These are phyloP conservation scores for Strobilomyces echinocephalus DNA, from an alignment of 768 basidiomycete species.

Conservation along the genomic window DNA sequence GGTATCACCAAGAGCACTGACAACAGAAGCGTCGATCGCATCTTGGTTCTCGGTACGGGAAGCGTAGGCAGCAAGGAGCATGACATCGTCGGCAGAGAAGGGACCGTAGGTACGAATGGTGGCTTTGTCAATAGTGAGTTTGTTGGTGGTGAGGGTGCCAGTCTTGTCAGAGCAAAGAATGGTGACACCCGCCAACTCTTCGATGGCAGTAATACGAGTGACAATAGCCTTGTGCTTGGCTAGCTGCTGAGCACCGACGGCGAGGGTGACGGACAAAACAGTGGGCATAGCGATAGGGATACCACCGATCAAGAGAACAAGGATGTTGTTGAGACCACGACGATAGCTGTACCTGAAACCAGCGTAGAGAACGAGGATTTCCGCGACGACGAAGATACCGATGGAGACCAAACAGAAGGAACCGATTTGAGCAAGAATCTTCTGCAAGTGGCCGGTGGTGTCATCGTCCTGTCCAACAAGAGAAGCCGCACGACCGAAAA, in stretches of 20 bases:
- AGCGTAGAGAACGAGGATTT: slow-evolving; percentile 91
- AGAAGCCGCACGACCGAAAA: slow-evolving; percentile 98
- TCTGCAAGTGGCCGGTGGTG: slow-evolving; percentile 96
- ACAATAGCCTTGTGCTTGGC: slow-evolving; percentile 99
- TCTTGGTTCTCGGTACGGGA: slow-evolving; percentile 99
- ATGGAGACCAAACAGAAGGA: slow-evolving; percentile 96
- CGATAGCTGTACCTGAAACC: slow-evolving; percentile 89
- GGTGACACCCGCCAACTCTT: slow-evolving; percentile 96
- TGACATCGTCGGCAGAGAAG: slow-evolving; percentile 85
- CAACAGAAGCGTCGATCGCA: slow-evolving; percentile 89
- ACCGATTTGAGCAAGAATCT: slow-evolving; percentile 96
- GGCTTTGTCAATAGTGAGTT: slow-evolving; percentile 92
- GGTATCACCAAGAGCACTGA: slow-evolving; percentile 70
- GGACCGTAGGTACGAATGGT: slow-evolving; percentile 89
- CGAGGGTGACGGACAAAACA: slow-evolving; percentile 95
- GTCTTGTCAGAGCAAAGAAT: slow-evolving; percentile 99
- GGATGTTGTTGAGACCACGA: slow-evolving; percentile 93
- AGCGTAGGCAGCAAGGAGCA: slow-evolving; percentile 91
- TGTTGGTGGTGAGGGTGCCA: slow-evolving; percentile 97
- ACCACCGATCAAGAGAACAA: slow-evolving; percentile 98
- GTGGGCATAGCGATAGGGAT: slow-evolving; percentile 99
- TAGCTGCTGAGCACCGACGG: slow-evolving; percentile 97
- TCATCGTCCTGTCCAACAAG: slow-evolving; percentile 98
- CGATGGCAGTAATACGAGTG: slow-evolving; percentile 98
- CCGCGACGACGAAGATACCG: slow-evolving; percentile 91